Conservation (phyloP, 805 yeast genomes). For the Tetrapisispora iriomotensis region DNA sequence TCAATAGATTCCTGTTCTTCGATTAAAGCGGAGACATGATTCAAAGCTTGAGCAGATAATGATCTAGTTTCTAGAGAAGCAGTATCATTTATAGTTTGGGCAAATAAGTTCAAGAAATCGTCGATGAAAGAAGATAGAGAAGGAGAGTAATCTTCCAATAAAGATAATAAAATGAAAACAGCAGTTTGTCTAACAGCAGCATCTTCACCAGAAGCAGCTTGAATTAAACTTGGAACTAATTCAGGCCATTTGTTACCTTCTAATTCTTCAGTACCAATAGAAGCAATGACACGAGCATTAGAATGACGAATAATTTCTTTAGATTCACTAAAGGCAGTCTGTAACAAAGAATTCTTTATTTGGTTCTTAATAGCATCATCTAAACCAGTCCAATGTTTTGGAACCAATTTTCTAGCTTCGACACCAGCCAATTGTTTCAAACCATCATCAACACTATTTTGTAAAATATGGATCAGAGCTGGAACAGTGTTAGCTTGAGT, state of each 20-base stretch:
- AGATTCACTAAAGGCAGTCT: conserved; percentile 56
- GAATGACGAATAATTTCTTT: conserved; percentile 71
- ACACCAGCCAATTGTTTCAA: conserved; percentile 91
- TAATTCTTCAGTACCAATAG: conserved; percentile 72
- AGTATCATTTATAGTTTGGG: conserved; percentile 54
- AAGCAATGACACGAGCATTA: conserved; percentile 78
- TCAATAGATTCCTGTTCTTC: conserved; percentile 47
- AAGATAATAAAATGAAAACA: conserved; percentile 63
- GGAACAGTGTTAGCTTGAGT: conserved; percentile 64
- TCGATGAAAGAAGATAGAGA: conserved; percentile 48
- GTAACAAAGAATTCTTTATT: conserved; percentile 60
- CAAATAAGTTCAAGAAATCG: conserved; percentile 64
- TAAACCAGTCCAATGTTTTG: conserved; percentile 51
- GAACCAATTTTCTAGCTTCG: conserved; percentile 80
- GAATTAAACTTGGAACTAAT: conserved; percentile 59
- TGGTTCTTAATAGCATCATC: conserved; percentile 42
- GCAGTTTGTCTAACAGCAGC: conserved; percentile 69
- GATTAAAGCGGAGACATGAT: conserved; percentile 49
- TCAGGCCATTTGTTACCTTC: conserved; percentile 64
- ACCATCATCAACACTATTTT: conserved; percentile 56
- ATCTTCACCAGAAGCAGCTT: conserved; percentile 48
- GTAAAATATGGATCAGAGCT: conserved; percentile 72
- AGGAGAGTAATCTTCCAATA: conserved; percentile 62
- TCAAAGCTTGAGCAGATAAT: conserved; percentile 73
- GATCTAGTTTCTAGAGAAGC: conserved; percentile 67